Conservation (phyloP, 371 early-diverging fungal genomes). For the Mortierella sp. region DNA sequence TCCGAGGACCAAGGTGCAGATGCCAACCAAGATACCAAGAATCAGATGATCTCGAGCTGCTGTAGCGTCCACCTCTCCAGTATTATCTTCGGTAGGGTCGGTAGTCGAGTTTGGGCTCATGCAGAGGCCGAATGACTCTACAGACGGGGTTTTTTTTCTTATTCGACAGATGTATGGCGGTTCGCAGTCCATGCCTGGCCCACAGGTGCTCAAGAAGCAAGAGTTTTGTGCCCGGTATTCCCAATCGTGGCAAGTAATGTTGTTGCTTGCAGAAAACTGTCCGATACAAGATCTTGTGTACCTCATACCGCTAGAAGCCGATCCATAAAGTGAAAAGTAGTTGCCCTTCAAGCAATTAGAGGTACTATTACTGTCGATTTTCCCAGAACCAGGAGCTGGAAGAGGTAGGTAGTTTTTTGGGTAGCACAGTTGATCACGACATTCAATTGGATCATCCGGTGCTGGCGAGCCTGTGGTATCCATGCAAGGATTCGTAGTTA, state of each 20-base stretch:
- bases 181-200: conserved; percentile 9
- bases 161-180: conserved; percentile 10
- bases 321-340: conserved; percentile 27
- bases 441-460: conserved; percentile 13
- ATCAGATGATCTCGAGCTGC: conserved; percentile 14
- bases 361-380: conserved; percentile 4
- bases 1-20: conserved; percentile 14
- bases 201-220: conserved; percentile 31
- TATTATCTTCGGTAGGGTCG: background rate
- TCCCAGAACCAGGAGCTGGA: conserved; percentile 18
- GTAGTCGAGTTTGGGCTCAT: conserved; percentile 4
- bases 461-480: conserved; percentile 11
- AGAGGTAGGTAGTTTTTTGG: conserved; percentile 15
- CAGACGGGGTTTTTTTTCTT: background rate
- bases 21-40: conserved; percentile 24
- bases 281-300: conserved; percentile 29
- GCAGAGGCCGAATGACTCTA: conserved; percentile 16
- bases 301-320: background rate
- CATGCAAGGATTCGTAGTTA: conserved; percentile 8
- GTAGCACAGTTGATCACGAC: conserved; percentile 15
- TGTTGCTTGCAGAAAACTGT: background rate
- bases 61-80: background rate
- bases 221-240: conserved; percentile 26
- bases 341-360: conserved; percentile 10
- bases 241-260: conserved; percentile 12